Conservation (phyloP, 2,329 filamentous ascomycete species). For the Fusarium torreyae region DNA sequence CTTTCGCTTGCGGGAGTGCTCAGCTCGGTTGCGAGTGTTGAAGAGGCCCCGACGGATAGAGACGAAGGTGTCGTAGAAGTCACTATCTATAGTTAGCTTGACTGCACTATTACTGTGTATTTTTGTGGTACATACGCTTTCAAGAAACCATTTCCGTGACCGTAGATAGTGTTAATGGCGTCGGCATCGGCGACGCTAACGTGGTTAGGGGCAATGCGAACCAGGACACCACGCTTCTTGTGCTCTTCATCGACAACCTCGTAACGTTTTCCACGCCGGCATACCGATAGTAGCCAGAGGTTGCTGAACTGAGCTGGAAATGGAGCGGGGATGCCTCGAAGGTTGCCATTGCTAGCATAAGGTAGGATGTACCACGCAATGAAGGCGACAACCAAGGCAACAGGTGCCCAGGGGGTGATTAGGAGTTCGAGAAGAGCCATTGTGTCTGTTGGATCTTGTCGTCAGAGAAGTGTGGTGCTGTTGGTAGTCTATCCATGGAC, state of each 20-base stretch:
- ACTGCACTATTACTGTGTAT: fast-evolving
- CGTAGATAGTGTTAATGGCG: slow-evolving; percentile 83
- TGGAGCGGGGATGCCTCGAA: slow-evolving; percentile 72
- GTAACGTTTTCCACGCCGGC: slow-evolving; percentile 76
- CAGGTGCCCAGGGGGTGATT: slow-evolving; percentile 40
- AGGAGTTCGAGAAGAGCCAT: slow-evolving; percentile 43
- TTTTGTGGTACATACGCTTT: slow-evolving; percentile 68
- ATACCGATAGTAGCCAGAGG: slow-evolving; percentile 81
- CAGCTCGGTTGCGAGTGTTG: slow-evolving; percentile 86
- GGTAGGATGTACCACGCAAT: slow-evolving; percentile 40
- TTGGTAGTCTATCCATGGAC: neutral
- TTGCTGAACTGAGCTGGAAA: slow-evolving; percentile 79
- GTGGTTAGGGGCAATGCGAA: slow-evolving; percentile 88
- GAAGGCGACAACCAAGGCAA: slow-evolving; percentile 24
- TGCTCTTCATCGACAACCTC: slow-evolving; percentile 78
- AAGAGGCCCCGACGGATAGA: slow-evolving; percentile 89
- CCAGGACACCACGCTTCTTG: slow-evolving; percentile 80
- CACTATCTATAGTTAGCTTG: slow-evolving; percentile 60
- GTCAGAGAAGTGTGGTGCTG: neutral
- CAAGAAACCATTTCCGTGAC: slow-evolving; percentile 82
- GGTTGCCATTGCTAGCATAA: slow-evolving; percentile 67
- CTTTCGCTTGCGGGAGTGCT: slow-evolving; percentile 92
- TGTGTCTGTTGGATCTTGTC: neutral
- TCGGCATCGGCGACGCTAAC: slow-evolving; percentile 84
- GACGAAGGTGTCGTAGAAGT: slow-evolving; percentile 94